phyloP scores from a whole-genome alignment of 106 monocot species.

The Acanthochlamys bracteata region DNA sequence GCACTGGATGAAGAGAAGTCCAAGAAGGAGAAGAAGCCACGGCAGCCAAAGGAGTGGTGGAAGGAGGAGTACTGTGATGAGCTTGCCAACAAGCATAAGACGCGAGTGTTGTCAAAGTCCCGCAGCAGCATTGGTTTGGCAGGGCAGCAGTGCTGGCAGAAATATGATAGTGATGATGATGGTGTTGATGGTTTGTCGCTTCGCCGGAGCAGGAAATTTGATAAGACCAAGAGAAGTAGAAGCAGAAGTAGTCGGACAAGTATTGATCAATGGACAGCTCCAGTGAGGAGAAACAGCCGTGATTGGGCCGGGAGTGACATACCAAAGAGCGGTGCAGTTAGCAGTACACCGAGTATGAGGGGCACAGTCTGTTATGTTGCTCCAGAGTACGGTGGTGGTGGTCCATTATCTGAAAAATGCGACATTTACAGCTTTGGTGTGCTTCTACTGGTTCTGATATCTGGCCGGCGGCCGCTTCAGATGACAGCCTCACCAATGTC shows the following conservation, averaged over 20 bases:
- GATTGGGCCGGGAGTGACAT: constrained; percentile 57
- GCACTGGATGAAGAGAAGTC: constrained; percentile 31
- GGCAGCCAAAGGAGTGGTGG: constrained; percentile 79
- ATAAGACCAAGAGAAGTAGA: constrained; percentile 38
- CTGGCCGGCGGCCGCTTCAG: constrained; percentile 84
- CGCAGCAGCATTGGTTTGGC: constrained; percentile 12
- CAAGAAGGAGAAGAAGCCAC: constrained; percentile 44
- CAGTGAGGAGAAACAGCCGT: constrained; percentile 33
- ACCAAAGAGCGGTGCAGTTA: constrained; percentile 64
- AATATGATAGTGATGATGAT: constrained; percentile 40
- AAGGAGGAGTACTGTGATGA: constrained; percentile 87
- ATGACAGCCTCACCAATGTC: constrained; percentile 79
- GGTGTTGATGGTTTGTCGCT: constrained; percentile 18
- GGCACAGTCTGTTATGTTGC: constrained; percentile 94
- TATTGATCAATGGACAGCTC: constrained; percentile 31
- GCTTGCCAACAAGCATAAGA: constrained; percentile 58
- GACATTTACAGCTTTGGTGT: constrained; percentile 98
- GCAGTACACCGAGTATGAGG: constrained; percentile 97
- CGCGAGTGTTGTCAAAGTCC: constrained; percentile 21
- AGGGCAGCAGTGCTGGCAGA: constrained; percentile 54
- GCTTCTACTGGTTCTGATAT: constrained; percentile 72
- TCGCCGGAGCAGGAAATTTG: constrained; percentile 16
- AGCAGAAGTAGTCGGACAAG: constrained; percentile 32
- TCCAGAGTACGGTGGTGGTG: constrained; percentile 70
- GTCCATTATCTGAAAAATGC: constrained; percentile 74